These are phyloP conservation scores for Brasilioporus rufonigricans DNA, from an alignment of 768 basidiomycete genomes.

Conservation along the genomic window DNA sequence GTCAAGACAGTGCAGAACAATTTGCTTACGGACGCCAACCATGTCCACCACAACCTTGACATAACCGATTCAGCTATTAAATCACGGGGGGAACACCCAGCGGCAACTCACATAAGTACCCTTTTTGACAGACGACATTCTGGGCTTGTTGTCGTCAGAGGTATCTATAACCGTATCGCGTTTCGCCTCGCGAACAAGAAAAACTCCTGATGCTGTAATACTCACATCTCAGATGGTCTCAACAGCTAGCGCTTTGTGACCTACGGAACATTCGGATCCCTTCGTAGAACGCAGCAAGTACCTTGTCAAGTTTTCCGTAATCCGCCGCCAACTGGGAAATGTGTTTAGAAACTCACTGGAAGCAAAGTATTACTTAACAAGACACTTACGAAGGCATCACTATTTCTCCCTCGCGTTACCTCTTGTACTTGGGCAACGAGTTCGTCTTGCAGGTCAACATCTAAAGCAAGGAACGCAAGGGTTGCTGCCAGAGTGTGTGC, in stretches of 20 bases:
- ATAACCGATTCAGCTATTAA: background rate
- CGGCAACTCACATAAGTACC: conserved; percentile 17
- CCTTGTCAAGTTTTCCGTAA: conserved; percentile 29
- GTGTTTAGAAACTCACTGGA: background rate
- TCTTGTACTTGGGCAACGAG: conserved; percentile 30
- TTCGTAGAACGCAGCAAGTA: conserved; percentile 31
- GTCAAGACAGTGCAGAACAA: background rate
- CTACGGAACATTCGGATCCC: conserved; percentile 35
- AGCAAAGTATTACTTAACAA: background rate
- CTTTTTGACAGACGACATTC: conserved; percentile 21
- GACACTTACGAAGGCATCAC: conserved; percentile 14
- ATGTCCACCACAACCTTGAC: conserved; percentile 29
- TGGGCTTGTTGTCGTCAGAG: conserved; percentile 14
- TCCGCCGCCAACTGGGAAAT: conserved; percentile 21
- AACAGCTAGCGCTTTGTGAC: conserved; percentile 1
- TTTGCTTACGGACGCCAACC: conserved; percentile 27
- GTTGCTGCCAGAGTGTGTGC: conserved; percentile 33
- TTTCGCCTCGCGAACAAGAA: conserved; percentile 30
- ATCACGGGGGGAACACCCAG: background rate
- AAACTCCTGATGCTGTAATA: conserved; percentile 27
- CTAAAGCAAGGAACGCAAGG: conserved; percentile 29
- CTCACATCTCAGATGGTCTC: background rate
- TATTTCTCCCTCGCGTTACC: conserved; percentile 21
- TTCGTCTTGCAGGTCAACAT: conserved; percentile 32
- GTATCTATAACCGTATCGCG: conserved; percentile 26